Evolutionary conservation across 2,329 filamentous ascomycete genomes (phyloP).

Genomic region (Paracoccidioides brasiliensis): DNA sequence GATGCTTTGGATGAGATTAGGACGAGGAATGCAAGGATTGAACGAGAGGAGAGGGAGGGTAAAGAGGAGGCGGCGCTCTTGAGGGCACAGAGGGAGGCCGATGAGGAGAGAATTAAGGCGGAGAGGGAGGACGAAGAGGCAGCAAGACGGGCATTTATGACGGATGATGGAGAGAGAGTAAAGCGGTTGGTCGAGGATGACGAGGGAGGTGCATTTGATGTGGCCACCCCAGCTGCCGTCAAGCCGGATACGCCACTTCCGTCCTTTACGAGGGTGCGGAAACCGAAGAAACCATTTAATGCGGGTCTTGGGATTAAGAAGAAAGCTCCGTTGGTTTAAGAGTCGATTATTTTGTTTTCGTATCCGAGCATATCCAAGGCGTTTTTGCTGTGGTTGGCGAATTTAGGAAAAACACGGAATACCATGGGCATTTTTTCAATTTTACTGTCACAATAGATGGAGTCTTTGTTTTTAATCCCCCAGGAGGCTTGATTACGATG

Average conservation of each 20-base stretch:
- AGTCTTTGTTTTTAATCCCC: not conserved
- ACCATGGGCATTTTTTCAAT: not conserved
- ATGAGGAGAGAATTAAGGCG: conserved; percentile 55
- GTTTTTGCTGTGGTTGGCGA: not conserved
- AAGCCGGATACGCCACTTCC: conserved; percentile 37
- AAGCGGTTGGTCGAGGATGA: conserved; percentile 42
- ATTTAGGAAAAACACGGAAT: not conserved
- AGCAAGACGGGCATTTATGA: conserved; percentile 63
- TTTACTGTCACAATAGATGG: not conserved
- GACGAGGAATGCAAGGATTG: conserved; percentile 76
- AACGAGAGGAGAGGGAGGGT: conserved; percentile 57
- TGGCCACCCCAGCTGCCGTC: conserved; percentile 23
- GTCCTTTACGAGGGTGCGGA: conserved; percentile 61
- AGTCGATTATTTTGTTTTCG: not conserved
- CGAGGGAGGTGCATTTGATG: conserved; percentile 10
- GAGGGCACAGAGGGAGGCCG: conserved; percentile 66
- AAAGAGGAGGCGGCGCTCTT: conserved; percentile 43
- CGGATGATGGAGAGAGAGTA: conserved; percentile 43
- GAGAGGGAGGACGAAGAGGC: conserved; percentile 76
- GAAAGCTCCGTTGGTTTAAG: conserved; percentile 49
- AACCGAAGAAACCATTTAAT: conserved; percentile 75
- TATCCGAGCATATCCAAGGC: not conserved
- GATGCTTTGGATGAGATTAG: conserved; percentile 93
- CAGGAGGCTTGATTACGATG: conserved; percentile 15
- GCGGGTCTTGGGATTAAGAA: conserved; percentile 77